These are phyloP conservation scores for Trichoderma arundinaceum DNA, from an alignment of 2,329 filamentous ascomycete species.

Conservation along the genomic window DNA sequence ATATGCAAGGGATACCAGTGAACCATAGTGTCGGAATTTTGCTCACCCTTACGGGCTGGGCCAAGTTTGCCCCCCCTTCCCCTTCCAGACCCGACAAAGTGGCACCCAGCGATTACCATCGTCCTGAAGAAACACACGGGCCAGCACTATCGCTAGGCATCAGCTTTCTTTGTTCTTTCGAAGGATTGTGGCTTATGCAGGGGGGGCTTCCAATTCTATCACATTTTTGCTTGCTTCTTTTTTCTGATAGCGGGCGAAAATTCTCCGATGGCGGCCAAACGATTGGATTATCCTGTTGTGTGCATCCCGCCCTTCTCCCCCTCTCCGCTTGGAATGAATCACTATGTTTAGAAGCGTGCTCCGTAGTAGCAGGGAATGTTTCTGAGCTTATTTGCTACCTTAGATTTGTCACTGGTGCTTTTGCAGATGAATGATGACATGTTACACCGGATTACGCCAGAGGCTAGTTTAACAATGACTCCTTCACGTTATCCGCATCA, in stretches of 20 bases:
- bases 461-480: neutral
- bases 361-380: neutral
- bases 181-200: neutral
- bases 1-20: neutral
- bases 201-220: neutral
- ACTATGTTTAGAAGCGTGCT: neutral
- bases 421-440: neutral
- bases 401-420: neutral
- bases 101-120: neutral
- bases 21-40: neutral
- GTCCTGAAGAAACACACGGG: neutral
- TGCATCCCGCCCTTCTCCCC: neutral
- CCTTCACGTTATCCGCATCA: no score
- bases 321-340: neutral
- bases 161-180: neutral
- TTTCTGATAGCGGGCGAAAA: neutral
- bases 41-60: neutral
- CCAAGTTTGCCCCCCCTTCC: neutral
- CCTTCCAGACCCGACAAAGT: slow-evolving; percentile 1
- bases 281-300: neutral
- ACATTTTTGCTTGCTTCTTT: neutral
- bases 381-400: neutral
- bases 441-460: neutral
- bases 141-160: neutral
- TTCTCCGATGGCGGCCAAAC: neutral